phyloP scores from a whole-genome alignment of 2,329 filamentous ascomycete genomes.

The Aspergillus niger region DNA sequence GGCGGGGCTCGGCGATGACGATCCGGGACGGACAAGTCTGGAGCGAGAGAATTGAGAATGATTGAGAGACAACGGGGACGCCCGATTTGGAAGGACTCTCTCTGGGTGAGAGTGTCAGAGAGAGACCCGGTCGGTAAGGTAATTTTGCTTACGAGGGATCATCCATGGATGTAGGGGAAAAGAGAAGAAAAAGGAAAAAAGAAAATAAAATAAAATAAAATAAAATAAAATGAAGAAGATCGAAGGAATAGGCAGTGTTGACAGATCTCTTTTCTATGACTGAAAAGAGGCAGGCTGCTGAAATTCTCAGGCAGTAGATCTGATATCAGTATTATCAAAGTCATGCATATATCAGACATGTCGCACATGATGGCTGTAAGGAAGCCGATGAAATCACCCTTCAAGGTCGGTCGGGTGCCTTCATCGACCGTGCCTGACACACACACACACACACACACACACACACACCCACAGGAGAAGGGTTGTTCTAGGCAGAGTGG shows the following conservation, averaged over 20 bases:
- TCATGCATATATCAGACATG: conserved; percentile 1
- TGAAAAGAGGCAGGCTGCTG: neutral
- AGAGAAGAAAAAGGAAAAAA: neutral
- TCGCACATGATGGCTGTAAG: conserved; percentile 1
- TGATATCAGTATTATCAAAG: neutral
- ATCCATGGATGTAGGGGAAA: neutral
- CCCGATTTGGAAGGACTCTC: neutral
- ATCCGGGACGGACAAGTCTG: conserved; percentile 8
- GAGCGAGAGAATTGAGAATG: conserved; percentile 2
- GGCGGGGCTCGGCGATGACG: conserved; percentile 15
- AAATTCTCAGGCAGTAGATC: neutral
- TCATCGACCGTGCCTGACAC: neutral
- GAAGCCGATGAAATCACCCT: neutral
- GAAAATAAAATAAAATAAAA: neutral
- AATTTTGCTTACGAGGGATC: neutral
- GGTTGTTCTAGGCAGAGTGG: neutral
- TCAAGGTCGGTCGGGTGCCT: too few species aligned
- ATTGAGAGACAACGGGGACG: neutral
- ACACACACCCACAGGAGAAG: neutral
- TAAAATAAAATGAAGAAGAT: neutral
- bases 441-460: neutral
- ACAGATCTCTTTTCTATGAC: neutral
- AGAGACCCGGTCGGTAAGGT: neutral
- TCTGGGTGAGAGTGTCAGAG: neutral
- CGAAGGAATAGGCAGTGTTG: neutral